Evolutionary conservation across 2,329 filamentous ascomycete species (phyloP), one percentile per base, ranked within the genome.

Genomic region (Neopestalotiopsis clavispora): DNA sequence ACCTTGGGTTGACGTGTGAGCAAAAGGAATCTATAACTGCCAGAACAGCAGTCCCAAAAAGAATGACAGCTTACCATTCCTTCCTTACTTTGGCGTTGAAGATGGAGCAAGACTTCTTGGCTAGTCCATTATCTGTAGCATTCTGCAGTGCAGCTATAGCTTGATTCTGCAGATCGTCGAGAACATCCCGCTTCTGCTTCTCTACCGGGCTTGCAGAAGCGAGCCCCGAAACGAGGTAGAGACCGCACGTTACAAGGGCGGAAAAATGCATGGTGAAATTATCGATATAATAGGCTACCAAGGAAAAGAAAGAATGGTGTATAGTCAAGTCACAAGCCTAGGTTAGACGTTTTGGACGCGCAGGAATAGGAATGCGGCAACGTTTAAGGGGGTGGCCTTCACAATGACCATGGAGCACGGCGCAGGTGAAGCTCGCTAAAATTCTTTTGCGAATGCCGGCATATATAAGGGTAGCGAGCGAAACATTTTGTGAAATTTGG

Each of bases 61-160:
- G n/a, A 42, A 38, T 28, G 20, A 17, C 67, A 3, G 40, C 72
- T 1, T 71, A 78, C 65, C 74, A 76, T 66, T 70, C 38, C 52
- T 78, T 52, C 71, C 76, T 10, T 57, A 76, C 60, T 7, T 72
- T 56, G 7, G 69, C 69, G n/a, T 65, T 68, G 45, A 62, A 66
- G 32, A 69, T 13, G 13, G 42, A 56, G 42, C 67, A 69, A n/a
- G 67, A 57, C 20, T 32, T 52, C 32, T 62, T 63, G n/a, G 23
- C 52, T 13, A 23, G 28, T 10, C 30, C 38, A 32, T 40, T 23
- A 14, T 49, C 42, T 5, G 42, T 66, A 2, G 58, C 63, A 32
- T 64, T 52, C 30, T 40, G 58, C 42, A 69, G 38, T 2, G 40
- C 34, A 6, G 67, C 67, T 30, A 58, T 56, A 49, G 63, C 63